A percentile compares a stretch with the other conserved stretches of the same genome.
Conservation (phyloP, 179 eudicot species). For the Heliamphora ciliata region DNA sequence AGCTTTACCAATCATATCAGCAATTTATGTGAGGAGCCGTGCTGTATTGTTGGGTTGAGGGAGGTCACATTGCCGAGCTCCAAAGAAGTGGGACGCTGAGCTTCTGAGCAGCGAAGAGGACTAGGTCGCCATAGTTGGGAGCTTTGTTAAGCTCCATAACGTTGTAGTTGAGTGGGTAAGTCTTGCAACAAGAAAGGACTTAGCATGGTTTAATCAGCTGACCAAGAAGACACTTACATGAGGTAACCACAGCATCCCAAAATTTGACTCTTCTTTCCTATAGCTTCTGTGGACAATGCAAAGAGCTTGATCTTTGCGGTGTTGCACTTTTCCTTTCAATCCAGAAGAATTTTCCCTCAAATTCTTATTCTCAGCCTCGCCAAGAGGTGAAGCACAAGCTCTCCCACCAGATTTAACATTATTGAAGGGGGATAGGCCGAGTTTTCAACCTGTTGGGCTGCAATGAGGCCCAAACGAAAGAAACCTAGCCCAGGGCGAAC, state of each 20-base stretch:
- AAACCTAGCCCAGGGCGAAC: too few species aligned
- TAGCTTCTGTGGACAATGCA: constrained; percentile 35
- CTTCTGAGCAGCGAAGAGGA: too few species aligned
- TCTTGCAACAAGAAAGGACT: constrained; percentile 15
- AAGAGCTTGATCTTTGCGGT: constrained; percentile 17
- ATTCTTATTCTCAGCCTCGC: not conserved
- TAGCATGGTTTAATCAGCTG: constrained; percentile 19
- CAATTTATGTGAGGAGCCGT: too few species aligned
- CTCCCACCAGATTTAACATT: not conserved
- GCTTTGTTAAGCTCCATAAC: constrained; percentile 17
- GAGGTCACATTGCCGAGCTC: too few species aligned
- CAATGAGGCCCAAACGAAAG: too few species aligned
- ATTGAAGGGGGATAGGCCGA: too few species aligned
- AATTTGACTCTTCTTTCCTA: constrained; percentile 32
- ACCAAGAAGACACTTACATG: constrained; percentile 22
- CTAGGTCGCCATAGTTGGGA: not conserved
- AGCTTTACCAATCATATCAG: too few species aligned
- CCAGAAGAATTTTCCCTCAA: not conserved
- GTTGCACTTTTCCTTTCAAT: constrained; percentile 15
- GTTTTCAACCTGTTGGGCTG: too few species aligned
- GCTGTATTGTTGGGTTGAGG: too few species aligned
- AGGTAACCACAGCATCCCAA: constrained; percentile 33
- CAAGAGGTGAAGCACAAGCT: not conserved
- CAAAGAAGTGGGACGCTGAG: too few species aligned
- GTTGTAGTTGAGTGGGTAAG: constrained; percentile 10